Conservation (phyloP, 1,284 basidiomycete genomes). For the Anthracocystis setariae region DNA sequence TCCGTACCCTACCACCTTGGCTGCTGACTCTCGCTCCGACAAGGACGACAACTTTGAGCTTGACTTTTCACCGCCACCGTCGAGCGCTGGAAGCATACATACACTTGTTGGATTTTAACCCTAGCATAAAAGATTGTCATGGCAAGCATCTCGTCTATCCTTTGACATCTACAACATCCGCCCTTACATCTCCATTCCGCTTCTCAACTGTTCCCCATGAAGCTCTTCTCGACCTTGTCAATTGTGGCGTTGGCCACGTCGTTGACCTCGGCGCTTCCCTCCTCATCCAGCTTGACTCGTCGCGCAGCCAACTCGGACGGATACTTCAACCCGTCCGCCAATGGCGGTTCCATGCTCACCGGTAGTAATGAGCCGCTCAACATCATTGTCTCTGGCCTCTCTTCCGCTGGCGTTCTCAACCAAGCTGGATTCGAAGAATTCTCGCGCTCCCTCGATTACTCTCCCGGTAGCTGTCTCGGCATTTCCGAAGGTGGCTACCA, state of each 20-base stretch:
- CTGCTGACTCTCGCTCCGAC: neutral
- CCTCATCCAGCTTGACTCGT: constrained; percentile 4
- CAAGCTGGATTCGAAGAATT: constrained; percentile 53
- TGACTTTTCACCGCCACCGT: constrained; percentile 1
- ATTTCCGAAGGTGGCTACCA: constrained; percentile 62
- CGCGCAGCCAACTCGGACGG: constrained; percentile 22
- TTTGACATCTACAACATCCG: neutral
- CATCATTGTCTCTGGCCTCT: constrained; percentile 60
- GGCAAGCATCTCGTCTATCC: neutral
- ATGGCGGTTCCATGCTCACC: constrained; percentile 45
- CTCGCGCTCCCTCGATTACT: constrained; percentile 50
- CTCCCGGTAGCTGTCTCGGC: constrained; percentile 54
- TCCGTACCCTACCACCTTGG: neutral
- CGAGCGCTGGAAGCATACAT: constrained; percentile 29
- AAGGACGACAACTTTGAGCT: neutral
- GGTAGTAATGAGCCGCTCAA: constrained; percentile 61
- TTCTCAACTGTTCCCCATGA: constrained; percentile 8
- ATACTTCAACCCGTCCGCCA: constrained; percentile 27
- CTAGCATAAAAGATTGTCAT: neutral
- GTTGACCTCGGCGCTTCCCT: constrained; percentile 12
- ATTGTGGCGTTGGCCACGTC: constrained; percentile 18
- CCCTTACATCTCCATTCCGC: neutral
- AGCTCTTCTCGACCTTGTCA: constrained; percentile 1
- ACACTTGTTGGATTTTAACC: neutral
- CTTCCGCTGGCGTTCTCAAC: constrained; percentile 49